phyloP scores from a whole-genome alignment of 371 early-diverging fungal genomes.

The Circinella minor region DNA sequence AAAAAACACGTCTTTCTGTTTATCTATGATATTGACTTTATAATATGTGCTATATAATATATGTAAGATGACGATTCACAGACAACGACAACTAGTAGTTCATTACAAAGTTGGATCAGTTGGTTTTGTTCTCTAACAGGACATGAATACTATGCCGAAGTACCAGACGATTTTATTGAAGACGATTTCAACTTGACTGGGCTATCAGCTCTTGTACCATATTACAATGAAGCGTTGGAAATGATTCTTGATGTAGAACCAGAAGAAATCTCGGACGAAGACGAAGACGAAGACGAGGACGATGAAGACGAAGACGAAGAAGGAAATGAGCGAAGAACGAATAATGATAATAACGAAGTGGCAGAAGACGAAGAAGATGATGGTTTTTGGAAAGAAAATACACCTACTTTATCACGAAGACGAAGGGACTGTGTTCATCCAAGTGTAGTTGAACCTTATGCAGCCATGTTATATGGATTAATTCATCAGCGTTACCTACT shows the following conservation, averaged over 20 bases:
- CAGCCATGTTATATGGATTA: conserved; percentile 76
- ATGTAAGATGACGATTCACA: conserved; percentile 25
- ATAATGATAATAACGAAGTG: conserved; percentile 25
- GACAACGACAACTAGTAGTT: conserved; percentile 26
- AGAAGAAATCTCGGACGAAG: conserved; percentile 45
- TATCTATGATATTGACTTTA: neutral
- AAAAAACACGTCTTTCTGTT: neutral
- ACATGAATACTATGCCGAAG: conserved; percentile 84
- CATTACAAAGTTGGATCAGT: conserved; percentile 74
- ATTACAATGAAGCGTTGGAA: conserved; percentile 82
- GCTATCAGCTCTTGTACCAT: conserved; percentile 76
- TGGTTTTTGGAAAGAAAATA: conserved; percentile 41
- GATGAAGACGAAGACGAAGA: conserved; percentile 14
- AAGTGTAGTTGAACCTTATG: conserved; percentile 53
- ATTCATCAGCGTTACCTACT: conserved; percentile 86
- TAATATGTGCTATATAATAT: neutral
- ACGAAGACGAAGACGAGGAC: conserved; percentile 18
- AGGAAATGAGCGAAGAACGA: conserved; percentile 27
- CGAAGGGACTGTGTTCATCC: conserved; percentile 29
- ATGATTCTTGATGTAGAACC: conserved; percentile 87
- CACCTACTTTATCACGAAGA: conserved; percentile 9
- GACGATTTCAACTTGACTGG: conserved; percentile 96
- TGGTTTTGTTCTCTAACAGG: conserved; percentile 90
- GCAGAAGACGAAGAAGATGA: conserved; percentile 38
- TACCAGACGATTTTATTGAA: conserved; percentile 87